Evolutionary conservation across 148 eudicot genomes (phyloP).

Genomic region (Pouteria glomerata): DNA sequence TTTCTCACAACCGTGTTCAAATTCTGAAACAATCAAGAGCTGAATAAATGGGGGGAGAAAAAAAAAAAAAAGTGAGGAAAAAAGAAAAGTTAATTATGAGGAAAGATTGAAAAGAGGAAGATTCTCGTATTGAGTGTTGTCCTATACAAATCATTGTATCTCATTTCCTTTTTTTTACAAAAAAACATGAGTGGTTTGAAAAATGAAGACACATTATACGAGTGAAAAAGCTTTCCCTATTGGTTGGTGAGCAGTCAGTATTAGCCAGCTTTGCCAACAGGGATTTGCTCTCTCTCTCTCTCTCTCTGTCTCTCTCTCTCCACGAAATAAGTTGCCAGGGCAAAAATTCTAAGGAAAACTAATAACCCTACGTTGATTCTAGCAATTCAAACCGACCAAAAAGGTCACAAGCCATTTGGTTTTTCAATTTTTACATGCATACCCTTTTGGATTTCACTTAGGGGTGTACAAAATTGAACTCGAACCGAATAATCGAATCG

Average conservation of each 20-base stretch:
- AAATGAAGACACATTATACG: slow-evolving; percentile 10
- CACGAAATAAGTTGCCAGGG: neutral
- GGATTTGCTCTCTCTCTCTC: slow-evolving; percentile 11
- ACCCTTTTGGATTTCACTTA: slow-evolving; percentile 8
- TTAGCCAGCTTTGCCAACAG: slow-evolving; percentile 13
- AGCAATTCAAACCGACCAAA: too few species aligned
- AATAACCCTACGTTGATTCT: too few species aligned
- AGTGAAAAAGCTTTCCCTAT: slow-evolving; percentile 8
- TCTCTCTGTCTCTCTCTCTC: slow-evolving; percentile 10
- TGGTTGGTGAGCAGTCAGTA: slow-evolving; percentile 18
- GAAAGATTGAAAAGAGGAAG: slow-evolving; percentile 8
- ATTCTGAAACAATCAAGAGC: slow-evolving; percentile 13
- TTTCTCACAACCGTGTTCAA: slow-evolving; percentile 4
- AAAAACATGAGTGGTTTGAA: slow-evolving; percentile 13
- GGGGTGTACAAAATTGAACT: too few species aligned
- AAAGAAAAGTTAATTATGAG: slow-evolving; percentile 15
- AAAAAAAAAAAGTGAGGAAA: neutral
- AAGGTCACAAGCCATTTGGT: too few species aligned
- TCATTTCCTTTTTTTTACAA: slow-evolving; percentile 12
- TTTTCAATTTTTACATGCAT: neutral
- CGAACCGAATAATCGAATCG: too few species aligned
- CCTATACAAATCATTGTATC: slow-evolving; percentile 17
- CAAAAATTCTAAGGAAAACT: too few species aligned
- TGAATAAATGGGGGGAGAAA: slow-evolving; percentile 4
- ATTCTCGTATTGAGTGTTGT: slow-evolving; percentile 12